A percentile compares a stretch with the other conserved stretches of the same genome.
Evolutionary conservation across 1,139 yeast genomes (phyloP).

Genomic region (Kodamaea anthophila): DNA sequence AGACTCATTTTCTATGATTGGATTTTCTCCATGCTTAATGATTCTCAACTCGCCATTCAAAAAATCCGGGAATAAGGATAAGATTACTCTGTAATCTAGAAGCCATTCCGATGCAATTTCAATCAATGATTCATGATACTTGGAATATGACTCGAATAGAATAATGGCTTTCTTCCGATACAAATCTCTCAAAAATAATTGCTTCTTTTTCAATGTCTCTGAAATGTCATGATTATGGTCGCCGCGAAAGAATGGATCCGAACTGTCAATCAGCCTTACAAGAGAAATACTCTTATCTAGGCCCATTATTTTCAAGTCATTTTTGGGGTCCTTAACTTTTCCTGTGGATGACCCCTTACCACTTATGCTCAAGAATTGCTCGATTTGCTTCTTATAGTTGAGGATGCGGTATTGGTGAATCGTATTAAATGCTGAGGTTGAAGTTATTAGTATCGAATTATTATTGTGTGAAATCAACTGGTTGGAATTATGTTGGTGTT

Average conservation of each 20-base stretch:
- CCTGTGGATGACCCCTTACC: conserved; percentile 16
- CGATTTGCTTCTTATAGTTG: conserved; percentile 36
- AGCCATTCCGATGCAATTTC: conserved; percentile 42
- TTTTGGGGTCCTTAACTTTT: conserved; percentile 20
- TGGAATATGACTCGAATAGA: conserved; percentile 30
- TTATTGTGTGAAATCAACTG: conserved; percentile 13
- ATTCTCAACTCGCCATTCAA: conserved; percentile 22
- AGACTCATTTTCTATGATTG: conserved; percentile 9
- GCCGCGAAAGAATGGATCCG: conserved; percentile 18
- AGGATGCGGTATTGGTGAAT: conserved; percentile 27
- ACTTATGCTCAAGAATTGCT: conserved; percentile 28
- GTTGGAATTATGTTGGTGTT: conserved; percentile 26
- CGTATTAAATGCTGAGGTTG: conserved; percentile 16
- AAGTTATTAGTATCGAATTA: conserved; percentile 19
- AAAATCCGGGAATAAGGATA: conserved; percentile 36
- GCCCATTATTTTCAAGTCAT: conserved; percentile 29
- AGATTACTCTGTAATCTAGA: conserved; percentile 28
- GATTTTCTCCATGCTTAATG: conserved; percentile 8
- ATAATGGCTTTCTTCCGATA: conserved; percentile 27
- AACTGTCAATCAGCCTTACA: conserved; percentile 20
- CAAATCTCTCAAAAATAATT: conserved; percentile 27
- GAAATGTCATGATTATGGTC: conserved; percentile 4
- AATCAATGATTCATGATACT: conserved; percentile 37
- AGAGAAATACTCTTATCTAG: conserved; percentile 32
- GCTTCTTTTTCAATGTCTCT: conserved; percentile 22